Evolutionary conservation across 2,329 filamentous ascomycete species (phyloP).

Genomic region (Clarireedia monteithiana): DNA sequence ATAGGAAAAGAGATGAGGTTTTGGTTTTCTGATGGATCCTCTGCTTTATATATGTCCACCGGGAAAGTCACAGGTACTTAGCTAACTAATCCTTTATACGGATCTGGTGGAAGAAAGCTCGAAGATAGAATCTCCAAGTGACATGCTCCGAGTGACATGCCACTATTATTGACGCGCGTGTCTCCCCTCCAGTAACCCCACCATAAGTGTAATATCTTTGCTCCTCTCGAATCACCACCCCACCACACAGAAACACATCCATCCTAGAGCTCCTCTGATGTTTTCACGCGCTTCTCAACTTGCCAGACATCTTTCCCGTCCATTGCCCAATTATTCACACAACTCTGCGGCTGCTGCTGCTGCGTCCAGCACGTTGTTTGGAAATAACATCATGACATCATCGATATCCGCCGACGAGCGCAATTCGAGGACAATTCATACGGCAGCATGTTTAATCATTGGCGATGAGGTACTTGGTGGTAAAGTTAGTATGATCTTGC

Average conservation of each 20-base stretch:
- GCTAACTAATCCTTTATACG: no score
- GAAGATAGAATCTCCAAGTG: no score
- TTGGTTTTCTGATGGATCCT: no score
- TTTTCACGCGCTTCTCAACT: constrained; percentile 69
- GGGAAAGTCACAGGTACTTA: no score
- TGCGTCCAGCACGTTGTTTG: neutral
- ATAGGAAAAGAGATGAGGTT: no score
- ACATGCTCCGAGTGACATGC: no score
- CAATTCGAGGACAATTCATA: constrained; percentile 66
- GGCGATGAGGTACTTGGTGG: constrained; percentile 95
- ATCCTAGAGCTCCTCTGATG: constrained; percentile 42
- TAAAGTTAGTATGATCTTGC: constrained; percentile 54
- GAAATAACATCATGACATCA: constrained; percentile 37
- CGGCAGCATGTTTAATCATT: constrained; percentile 87
- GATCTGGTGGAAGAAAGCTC: no score
- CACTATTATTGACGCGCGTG: no score
- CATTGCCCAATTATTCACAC: constrained; percentile 50
- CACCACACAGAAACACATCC: neutral
- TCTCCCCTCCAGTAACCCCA: no score
- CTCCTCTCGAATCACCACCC: neutral
- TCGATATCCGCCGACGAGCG: constrained; percentile 44
- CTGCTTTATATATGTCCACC: no score
- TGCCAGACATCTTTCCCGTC: constrained; percentile 60
- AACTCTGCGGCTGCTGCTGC: constrained; percentile 22
- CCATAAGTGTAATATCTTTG: no score